phyloP scores from a whole-genome alignment of 306 rosid genomes.

The Potentilla sterilis region DNA sequence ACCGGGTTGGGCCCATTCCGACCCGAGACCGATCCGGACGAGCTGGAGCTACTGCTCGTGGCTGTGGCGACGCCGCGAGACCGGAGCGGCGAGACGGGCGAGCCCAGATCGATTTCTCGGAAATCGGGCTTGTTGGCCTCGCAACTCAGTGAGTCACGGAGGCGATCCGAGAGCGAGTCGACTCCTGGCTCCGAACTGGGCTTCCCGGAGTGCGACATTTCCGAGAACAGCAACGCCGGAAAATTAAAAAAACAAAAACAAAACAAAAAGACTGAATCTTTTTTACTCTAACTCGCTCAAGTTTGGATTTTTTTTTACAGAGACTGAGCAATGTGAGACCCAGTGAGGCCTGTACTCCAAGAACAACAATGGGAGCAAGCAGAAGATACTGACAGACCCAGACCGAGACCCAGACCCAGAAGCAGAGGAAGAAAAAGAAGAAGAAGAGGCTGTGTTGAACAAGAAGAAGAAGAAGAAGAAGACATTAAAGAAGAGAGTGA shows the following conservation, averaged over 20 bases:
- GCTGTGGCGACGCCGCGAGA: conserved; percentile 47
- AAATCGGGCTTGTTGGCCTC: conserved; percentile 81
- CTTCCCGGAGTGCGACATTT: conserved; percentile 80
- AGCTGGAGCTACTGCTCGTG: conserved; percentile 78
- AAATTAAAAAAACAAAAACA: background rate
- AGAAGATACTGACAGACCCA: conserved; percentile 7
- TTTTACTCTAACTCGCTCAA: background rate
- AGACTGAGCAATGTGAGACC: conserved; percentile 44
- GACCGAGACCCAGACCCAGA: conserved; percentile 20
- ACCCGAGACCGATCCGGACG: conserved; percentile 89
- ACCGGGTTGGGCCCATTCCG: conserved; percentile 41
- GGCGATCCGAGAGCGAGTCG: conserved; percentile 49
- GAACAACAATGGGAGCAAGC: conserved; percentile 9
- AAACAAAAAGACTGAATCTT: background rate
- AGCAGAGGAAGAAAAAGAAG: conserved; percentile 22
- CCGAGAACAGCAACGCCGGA: background rate
- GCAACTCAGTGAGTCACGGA: conserved; percentile 55
- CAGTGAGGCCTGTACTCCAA: conserved; percentile 11
- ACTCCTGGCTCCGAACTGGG: conserved; percentile 48
- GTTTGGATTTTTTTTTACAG: background rate
- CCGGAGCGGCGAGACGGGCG: conserved; percentile 88
- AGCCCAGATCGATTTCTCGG: conserved; percentile 90
- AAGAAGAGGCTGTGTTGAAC: conserved; percentile 20
- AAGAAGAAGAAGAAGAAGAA: conserved; percentile 32
- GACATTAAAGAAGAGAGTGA: conserved; percentile 30